These are phyloP conservation scores for Aureobasidium leucospermi DNA, from an alignment of 2,329 filamentous ascomycete species.

Conservation along the genomic window DNA sequence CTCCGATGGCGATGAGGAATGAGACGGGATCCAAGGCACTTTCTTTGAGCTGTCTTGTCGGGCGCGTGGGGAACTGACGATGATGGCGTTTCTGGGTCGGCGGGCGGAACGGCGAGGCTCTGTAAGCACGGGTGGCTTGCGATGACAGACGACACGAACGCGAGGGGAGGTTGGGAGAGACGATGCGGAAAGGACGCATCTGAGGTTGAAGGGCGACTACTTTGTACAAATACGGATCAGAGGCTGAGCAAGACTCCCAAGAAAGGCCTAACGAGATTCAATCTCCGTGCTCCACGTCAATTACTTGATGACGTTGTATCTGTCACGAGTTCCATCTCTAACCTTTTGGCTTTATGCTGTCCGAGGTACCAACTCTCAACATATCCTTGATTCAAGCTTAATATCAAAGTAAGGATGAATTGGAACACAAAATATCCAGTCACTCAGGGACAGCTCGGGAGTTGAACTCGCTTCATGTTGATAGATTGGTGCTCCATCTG, in stretches of 20 bases:
- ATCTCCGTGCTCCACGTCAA: not conserved
- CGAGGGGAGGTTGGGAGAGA: not conserved
- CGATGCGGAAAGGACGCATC: constrained; percentile 1
- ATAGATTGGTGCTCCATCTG: not conserved
- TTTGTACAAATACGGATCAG: not conserved
- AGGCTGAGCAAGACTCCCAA: not conserved
- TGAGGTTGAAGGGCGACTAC: not conserved
- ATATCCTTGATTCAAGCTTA: too few relatives aligned
- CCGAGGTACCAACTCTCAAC: too few relatives aligned
- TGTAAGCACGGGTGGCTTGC: not conserved
- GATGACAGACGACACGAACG: not conserved
- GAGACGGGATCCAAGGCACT: constrained; percentile 19
- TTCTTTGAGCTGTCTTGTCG: not conserved
- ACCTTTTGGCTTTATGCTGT: not conserved
- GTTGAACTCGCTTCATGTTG: too few relatives aligned
- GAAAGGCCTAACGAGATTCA: not conserved
- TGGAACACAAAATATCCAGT: too few relatives aligned
- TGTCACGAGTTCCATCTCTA: not conserved
- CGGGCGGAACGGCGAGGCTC: not conserved
- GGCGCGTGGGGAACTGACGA: not conserved
- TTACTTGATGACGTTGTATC: not conserved
- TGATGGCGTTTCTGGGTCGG: not conserved
- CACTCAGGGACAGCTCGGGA: too few relatives aligned
- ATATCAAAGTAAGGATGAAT: too few relatives aligned
- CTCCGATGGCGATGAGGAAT: constrained; percentile 20